These are phyloP conservation scores for Lithohypha guttulata DNA, from an alignment of 2,329 filamentous ascomycete genomes.

Conservation along the genomic window DNA sequence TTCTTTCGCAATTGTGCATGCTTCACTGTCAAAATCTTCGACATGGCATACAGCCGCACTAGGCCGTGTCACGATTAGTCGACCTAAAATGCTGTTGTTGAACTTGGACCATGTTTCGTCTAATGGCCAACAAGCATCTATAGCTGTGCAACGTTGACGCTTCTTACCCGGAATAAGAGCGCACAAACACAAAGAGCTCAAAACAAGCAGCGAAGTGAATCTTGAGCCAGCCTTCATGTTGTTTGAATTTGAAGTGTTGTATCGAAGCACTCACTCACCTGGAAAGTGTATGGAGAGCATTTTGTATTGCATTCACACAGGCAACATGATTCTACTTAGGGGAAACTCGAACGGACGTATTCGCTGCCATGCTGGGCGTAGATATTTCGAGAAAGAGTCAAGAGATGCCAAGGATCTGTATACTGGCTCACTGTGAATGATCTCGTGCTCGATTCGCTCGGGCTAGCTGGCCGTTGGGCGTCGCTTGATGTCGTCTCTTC, in stretches of 20 bases:
- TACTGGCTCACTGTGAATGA: too few species aligned
- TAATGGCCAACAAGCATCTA: slow-evolving; percentile 28
- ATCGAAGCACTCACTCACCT: not conserved
- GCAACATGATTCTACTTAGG: not conserved
- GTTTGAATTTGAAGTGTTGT: not conserved
- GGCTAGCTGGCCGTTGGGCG: too few species aligned
- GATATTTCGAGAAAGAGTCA: too few species aligned
- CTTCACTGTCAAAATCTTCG: slow-evolving; percentile 12
- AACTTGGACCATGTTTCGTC: slow-evolving; percentile 24
- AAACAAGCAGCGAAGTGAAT: not conserved
- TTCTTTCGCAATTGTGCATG: slow-evolving; percentile 14
- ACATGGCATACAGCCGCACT: slow-evolving; percentile 17
- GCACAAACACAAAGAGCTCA: not conserved
- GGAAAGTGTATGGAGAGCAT: not conserved
- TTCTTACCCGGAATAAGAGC: not conserved
- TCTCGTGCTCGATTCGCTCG: too few species aligned
- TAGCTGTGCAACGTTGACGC: slow-evolving; percentile 1
- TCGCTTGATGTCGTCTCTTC: too few species aligned
- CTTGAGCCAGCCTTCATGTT: not conserved
- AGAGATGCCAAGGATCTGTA: too few species aligned
- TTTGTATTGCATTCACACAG: not conserved
- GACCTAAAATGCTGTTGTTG: slow-evolving; percentile 27
- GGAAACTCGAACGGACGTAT: not conserved
- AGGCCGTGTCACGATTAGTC: slow-evolving; percentile 26
- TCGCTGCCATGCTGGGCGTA: not conserved